A percentile compares a stretch with the other conserved stretches of the same genome.
Evolutionary conservation across 1,284 basidiomycete species (phyloP).

Genomic region (Cryptococcus sp.): DNA sequence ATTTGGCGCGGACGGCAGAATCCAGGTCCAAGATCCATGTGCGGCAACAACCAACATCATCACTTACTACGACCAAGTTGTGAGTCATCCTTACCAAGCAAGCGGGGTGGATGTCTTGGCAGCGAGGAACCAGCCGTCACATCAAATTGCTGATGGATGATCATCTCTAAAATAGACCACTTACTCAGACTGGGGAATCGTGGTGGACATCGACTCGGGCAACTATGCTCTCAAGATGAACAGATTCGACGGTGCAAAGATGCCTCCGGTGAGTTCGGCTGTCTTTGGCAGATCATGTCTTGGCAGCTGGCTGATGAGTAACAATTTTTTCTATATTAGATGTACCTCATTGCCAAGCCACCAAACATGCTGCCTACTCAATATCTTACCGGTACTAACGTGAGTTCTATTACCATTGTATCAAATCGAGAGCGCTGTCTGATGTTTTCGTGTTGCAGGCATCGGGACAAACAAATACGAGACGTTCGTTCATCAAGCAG

Average conservation of each 20-base stretch:
- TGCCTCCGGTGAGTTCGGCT: constrained; percentile 45
- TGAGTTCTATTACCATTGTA: constrained; percentile 19
- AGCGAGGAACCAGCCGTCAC: background rate
- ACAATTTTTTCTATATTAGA: constrained; percentile 18
- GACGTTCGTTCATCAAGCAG: constrained; percentile 26
- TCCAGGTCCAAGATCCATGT: constrained; percentile 89
- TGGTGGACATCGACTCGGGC: constrained; percentile 38
- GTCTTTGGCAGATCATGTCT: background rate
- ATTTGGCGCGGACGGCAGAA: constrained; percentile 73
- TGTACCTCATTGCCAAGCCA: constrained; percentile 49
- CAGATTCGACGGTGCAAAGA: constrained; percentile 50
- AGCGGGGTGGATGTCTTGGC: background rate
- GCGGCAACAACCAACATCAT: constrained; percentile 80
- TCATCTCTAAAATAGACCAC: constrained; percentile 21
- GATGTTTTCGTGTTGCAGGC: constrained; percentile 17
- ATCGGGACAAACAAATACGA: constrained; percentile 33
- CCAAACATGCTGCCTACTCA: constrained; percentile 55
- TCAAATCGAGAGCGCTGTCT: background rate
- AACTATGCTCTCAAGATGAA: constrained; percentile 48
- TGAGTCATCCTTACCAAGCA: constrained; percentile 16
- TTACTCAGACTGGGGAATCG: constrained; percentile 51
- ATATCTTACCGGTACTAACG: constrained; percentile 50
- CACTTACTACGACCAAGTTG: constrained; percentile 71
- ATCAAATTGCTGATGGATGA: background rate
- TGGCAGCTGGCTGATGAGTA: constrained; percentile 1